These are phyloP conservation scores for Letharia lupina DNA, from an alignment of 495 filamentous ascomycete species.

Conservation along the genomic window DNA sequence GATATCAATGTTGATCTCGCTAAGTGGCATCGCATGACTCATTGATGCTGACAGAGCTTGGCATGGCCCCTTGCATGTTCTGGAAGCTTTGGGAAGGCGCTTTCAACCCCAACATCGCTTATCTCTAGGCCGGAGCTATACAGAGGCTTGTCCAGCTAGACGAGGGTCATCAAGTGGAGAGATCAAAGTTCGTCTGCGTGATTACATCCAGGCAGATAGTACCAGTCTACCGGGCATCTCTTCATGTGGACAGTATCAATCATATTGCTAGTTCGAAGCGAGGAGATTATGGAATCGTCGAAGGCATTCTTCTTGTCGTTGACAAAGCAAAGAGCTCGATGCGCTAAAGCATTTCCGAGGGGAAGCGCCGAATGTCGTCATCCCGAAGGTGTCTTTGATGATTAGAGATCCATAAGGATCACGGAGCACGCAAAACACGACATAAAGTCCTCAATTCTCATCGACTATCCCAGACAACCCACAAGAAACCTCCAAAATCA, in stretches of 20 bases:
- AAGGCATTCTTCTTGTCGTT: background rate
- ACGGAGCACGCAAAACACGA: background rate
- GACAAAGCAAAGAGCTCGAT: background rate
- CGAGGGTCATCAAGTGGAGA: background rate
- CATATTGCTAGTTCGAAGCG: background rate
- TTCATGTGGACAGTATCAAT: background rate
- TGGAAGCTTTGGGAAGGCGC: background rate
- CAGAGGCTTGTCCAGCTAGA: background rate
- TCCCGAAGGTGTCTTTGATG: background rate
- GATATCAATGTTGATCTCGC: background rate
- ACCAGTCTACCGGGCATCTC: background rate
- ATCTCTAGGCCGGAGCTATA: background rate
- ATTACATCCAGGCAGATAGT: background rate
- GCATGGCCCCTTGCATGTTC: background rate
- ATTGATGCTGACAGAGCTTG: background rate
- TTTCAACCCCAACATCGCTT: background rate
- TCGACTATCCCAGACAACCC: background rate
- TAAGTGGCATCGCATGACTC: background rate
- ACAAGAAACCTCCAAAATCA: background rate
- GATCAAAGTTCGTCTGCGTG: background rate
- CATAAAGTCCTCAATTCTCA: background rate
- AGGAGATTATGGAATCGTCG: slow-evolving; percentile 10
- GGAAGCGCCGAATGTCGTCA: slow-evolving; percentile 6
- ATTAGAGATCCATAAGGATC: slow-evolving; percentile 3
- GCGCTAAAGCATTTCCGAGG: background rate